phyloP scores from a whole-genome alignment of 2,329 filamentous ascomycete species.

The Pestalotiopsis sp. region DNA sequence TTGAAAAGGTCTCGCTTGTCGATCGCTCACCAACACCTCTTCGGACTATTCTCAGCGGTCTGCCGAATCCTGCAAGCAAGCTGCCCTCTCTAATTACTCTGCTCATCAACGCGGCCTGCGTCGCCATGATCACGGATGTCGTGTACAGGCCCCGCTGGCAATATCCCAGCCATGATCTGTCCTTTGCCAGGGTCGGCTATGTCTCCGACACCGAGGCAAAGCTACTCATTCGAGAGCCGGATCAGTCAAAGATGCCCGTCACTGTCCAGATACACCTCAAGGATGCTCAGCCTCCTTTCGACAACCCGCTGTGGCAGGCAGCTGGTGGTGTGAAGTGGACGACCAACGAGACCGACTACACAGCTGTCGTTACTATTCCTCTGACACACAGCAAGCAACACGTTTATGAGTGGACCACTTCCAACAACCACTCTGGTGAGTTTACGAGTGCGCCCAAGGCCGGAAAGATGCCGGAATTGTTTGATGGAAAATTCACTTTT shows the following conservation, averaged over 20 bases:
- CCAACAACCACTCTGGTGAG: conserved; percentile 81
- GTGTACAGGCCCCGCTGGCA: conserved; percentile 72
- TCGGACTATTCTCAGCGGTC: conserved; percentile 71
- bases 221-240: conserved; percentile 82
- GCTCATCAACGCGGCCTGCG: conserved; percentile 68
- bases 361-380: conserved; percentile 66
- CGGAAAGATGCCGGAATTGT: conserved; percentile 60
- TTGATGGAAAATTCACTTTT: conserved; percentile 79
- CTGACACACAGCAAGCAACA: conserved; percentile 67
- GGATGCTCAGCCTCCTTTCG: conserved; percentile 49
- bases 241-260: conserved; percentile 73
- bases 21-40: conserved; percentile 57
- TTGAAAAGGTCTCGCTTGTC: conserved; percentile 62
- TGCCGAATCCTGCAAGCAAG: conserved; percentile 71
- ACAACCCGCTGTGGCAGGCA: conserved; percentile 64
- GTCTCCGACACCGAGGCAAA: conserved; percentile 79
- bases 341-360: conserved; percentile 80
- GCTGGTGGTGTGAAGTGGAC: conserved; percentile 67
- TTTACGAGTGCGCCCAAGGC: conserved; percentile 76
- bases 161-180: conserved; percentile 71
- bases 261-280: conserved; percentile 65
- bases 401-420: conserved; percentile 80
- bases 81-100: conserved; percentile 68
- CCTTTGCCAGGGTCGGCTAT: conserved; percentile 85
- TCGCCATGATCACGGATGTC: conserved; percentile 73